Evolutionary conservation across 345 rosid genomes (phyloP).

Genomic region (Populus davidiana): DNA sequence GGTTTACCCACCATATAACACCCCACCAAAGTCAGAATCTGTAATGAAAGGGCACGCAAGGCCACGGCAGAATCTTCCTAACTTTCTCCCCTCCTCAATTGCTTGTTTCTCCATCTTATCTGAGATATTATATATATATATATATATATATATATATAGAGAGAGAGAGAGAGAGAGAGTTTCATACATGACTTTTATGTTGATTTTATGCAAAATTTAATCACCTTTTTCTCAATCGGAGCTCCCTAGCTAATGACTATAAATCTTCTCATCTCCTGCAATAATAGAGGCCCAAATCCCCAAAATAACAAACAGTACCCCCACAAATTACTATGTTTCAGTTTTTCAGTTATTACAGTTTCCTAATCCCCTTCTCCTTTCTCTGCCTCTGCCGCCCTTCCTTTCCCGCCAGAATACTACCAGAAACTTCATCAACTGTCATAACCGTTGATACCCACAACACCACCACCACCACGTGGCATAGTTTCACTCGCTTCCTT

Average conservation of each 20-base stretch:
- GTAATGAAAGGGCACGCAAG: slow-evolving; percentile 23
- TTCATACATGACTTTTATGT: not conserved
- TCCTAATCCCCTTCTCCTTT: slow-evolving; percentile 22
- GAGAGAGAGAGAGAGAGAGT: too few relatives aligned
- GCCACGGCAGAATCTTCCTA: slow-evolving; percentile 43
- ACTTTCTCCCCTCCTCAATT: slow-evolving; percentile 30
- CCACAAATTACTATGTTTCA: slow-evolving; percentile 31
- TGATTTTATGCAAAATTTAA: not conserved
- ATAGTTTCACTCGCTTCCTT: slow-evolving; percentile 54
- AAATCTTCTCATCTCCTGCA: not conserved
- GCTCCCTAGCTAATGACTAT: not conserved
- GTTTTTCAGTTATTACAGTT: slow-evolving; percentile 29
- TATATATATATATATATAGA: too few relatives aligned
- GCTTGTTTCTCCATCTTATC: slow-evolving; percentile 27
- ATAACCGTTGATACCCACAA: slow-evolving; percentile 18
- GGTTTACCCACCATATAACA: slow-evolving; percentile 35
- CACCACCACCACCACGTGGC: slow-evolving; percentile 60
- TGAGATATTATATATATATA: not conserved
- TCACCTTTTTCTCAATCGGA: not conserved
- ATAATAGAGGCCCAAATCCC: slow-evolving; percentile 10
- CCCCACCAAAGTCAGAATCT: slow-evolving; percentile 36
- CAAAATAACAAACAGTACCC: not conserved
- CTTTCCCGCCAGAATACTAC: slow-evolving; percentile 43
- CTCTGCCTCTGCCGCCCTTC: slow-evolving; percentile 25
- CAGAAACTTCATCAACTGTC: slow-evolving; percentile 36